These are phyloP conservation scores for Arabidopsis arenosa DNA, from an alignment of 345 rosid species.

Conservation along the genomic window DNA sequence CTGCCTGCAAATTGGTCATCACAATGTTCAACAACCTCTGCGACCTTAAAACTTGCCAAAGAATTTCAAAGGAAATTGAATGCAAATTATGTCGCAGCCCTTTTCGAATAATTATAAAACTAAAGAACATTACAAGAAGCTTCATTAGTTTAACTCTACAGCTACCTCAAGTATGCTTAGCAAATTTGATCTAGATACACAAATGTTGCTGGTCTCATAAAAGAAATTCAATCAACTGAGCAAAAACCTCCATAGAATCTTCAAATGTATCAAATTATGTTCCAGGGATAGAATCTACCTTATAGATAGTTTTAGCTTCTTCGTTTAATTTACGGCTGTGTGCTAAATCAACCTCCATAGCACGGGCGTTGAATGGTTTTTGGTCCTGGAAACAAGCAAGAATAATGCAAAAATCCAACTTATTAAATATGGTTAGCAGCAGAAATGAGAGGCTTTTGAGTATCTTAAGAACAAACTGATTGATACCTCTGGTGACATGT, in stretches of 20 bases:
- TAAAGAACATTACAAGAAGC: conserved; percentile 2
- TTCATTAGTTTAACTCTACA: conserved; percentile 14
- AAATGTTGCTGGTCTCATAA: not conserved
- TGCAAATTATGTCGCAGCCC: not conserved
- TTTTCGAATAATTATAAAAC: not conserved
- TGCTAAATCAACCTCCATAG: conserved; percentile 48
- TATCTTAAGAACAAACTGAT: not conserved
- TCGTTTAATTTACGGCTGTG: conserved; percentile 27
- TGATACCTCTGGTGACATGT: conserved; percentile 65
- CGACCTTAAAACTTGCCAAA: conserved; percentile 22
- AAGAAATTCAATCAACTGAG: conserved; percentile 1
- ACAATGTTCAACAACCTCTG: conserved; percentile 23
- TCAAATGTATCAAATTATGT: not conserved
- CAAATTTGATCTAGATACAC: not conserved
- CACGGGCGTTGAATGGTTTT: conserved; percentile 53
- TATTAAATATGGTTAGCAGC: not conserved
- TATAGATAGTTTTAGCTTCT: conserved; percentile 25
- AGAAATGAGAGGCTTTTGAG: not conserved
- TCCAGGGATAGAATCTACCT: conserved; percentile 31
- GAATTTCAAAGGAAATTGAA: not conserved
- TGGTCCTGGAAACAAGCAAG: conserved; percentile 54
- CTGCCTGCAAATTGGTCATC: conserved; percentile 40
- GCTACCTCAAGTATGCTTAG: conserved; percentile 3
- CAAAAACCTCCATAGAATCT: not conserved
- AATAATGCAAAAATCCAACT: not conserved